These are phyloP conservation scores for Candida albicans DNA, from an alignment of 1,139 yeast species.

Conservation along the genomic window DNA sequence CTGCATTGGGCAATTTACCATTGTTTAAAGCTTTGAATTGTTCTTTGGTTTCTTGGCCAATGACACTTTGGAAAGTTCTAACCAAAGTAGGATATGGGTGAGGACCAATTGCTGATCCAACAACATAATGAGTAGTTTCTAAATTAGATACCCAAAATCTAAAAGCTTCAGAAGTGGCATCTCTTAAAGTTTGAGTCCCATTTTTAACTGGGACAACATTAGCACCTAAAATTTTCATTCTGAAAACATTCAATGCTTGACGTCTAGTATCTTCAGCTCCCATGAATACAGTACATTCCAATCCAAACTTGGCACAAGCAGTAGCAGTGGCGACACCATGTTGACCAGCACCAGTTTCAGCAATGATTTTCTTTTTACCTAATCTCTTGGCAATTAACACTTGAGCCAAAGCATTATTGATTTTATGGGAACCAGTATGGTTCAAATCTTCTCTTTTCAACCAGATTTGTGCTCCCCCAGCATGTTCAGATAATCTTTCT, in stretches of 20 bases:
- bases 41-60: conserved; percentile 91
- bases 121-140: conserved; percentile 85
- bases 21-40: conserved; percentile 77
- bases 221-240: conserved; percentile 97
- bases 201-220: conserved; percentile 89
- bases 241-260: conserved; percentile 95
- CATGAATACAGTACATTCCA: conserved; percentile 96
- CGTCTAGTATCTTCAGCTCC: conserved; percentile 99
- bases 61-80: conserved; percentile 96
- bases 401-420: conserved; percentile 95
- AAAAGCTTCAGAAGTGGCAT: conserved; percentile 96
- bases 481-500: conserved; percentile 81
- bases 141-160: conserved; percentile 92
- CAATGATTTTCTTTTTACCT: conserved; percentile 88
- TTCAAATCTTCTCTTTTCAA: conserved; percentile 96
- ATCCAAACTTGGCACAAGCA: conserved; percentile 96
- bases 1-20: conserved; percentile 86
- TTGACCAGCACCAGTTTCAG: conserved; percentile 99
- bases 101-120: conserved; percentile 98
- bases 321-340: conserved; percentile 99
- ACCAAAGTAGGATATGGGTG: conserved; percentile 98
- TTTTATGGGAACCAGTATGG: conserved; percentile 98
- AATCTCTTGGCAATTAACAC: conserved; percentile 86
- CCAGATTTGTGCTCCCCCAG: conserved; percentile 98
- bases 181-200: conserved; percentile 95